Evolutionary conservation across 176 grass and related monocot genomes (phyloP).

Genomic region (Melocanna baccifera): DNA sequence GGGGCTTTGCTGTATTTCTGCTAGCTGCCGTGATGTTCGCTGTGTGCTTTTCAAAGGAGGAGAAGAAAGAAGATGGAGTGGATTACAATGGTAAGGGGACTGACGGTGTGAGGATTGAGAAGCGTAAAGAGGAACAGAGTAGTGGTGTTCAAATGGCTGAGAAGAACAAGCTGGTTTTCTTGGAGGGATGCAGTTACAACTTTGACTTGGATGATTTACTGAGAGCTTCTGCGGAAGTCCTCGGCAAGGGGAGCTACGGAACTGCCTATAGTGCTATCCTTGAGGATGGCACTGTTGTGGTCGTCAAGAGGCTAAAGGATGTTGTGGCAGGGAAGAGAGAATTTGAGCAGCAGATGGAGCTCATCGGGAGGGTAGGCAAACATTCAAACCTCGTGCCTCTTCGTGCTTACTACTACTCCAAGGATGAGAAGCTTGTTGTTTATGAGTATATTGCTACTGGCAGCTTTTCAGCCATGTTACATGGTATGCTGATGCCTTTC

Average conservation of each 20-base stretch:
- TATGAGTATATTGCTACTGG: slow-evolving; percentile 71
- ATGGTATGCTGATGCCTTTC: slow-evolving; percentile 57
- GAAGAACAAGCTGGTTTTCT: slow-evolving; percentile 92
- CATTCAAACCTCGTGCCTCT: slow-evolving; percentile 65
- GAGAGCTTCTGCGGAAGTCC: slow-evolving; percentile 90
- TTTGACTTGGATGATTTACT: slow-evolving; percentile 96
- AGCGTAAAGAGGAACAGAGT: slow-evolving; percentile 72
- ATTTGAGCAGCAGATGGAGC: slow-evolving; percentile 97
- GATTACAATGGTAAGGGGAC: slow-evolving; percentile 36
- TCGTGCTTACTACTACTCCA: slow-evolving; percentile 95
- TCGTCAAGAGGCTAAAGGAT: slow-evolving; percentile 96
- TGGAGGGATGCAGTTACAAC: slow-evolving; percentile 84
- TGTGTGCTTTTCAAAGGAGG: slow-evolving; percentile 67
- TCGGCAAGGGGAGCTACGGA: slow-evolving; percentile 91
- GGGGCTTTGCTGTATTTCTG: slow-evolving; percentile 59
- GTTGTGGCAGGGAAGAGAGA: slow-evolving; percentile 86
- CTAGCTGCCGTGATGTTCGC: slow-evolving; percentile 52
- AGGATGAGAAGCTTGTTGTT: slow-evolving; percentile 97
- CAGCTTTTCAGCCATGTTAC: slow-evolving; percentile 77
- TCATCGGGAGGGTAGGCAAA: slow-evolving; percentile 71
- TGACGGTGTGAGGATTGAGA: slow-evolving; percentile 49
- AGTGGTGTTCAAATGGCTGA: slow-evolving; percentile 84
- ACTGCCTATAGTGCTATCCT: slow-evolving; percentile 92
- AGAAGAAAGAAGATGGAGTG: slow-evolving; percentile 36
- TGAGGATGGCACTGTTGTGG: slow-evolving; percentile 75